Base-by-base conservation (phyloP, 345 rosid species). In the Eucalyptus pauciflora region DNA sequence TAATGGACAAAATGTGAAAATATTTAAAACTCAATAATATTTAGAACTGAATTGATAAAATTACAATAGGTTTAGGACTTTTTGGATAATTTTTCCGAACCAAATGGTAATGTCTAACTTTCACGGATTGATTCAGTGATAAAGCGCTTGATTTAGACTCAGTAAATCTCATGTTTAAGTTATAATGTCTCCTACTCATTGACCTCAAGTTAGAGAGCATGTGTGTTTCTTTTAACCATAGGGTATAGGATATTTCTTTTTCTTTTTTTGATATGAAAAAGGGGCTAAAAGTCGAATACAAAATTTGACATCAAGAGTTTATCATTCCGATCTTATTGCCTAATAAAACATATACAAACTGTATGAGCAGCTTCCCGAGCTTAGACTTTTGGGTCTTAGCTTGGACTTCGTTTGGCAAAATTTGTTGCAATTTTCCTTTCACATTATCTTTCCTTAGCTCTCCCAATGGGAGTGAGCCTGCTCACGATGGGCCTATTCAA, bases 11-110 rank as follows among this genome's bases (percentile, higher is more conserved):
- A 22, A 56, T 24, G 12, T 56, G 3, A 56, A 56, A 0, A 24
- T 8, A 22, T 56, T 56, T 22, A 22, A 56, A 56, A 56, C 29
- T 56, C 13, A 10, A 22, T 54, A 2, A 56, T 56, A 24, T 56
- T 56, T 56, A 56, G 3, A 24, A 24, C 6, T 56, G 3, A 56
- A 56, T 56, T 56, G 0, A 3, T 1, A 24, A 0, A 56, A 56
- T 4, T 24, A 2, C 10, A 56, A 4, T 10, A 10, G 13, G 1
- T 56, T 24, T 56, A 22, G 0, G 8, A 56, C 0, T 9, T 24
- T 56, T 56, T 56, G 1, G 29, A 56, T 24, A 9, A 56, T 56
- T 56, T n/a, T 56, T 56, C 13, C 62, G 4, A 56, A 56, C 29
- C 29, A 56, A 56, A 56, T 0, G 0, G 64, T 58, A 58, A 25